Base-by-base conservation (phyloP, 352 stramenopile genomes). In the Pythium phragmitis region DNA sequence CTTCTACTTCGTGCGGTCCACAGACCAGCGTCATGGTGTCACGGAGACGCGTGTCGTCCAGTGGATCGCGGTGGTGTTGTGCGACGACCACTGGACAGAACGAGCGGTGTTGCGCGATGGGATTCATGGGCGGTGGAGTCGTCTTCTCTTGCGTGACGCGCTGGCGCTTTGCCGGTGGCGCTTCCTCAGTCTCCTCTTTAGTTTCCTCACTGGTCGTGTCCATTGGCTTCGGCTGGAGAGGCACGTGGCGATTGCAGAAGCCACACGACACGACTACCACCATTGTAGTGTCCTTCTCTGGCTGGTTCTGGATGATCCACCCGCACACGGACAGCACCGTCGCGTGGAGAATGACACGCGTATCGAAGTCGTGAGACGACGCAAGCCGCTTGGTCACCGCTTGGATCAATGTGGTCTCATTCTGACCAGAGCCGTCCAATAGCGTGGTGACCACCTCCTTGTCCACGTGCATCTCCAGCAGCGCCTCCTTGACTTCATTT, bases 41-140 rank as follows among this genome's bases (percentile, higher is more conserved):
- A 7, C 56, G 63, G 30, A 64, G 26, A 8, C 51, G 64, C 2
- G 49, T 51, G 21, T 57, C 51, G 28, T 63, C 57, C 42, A 46
- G 30, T 1, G 42, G n/a, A 14, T 52, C 43, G 26, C 30, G n/a
- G 36, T 51, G 64, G 9, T 21, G 43, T 34, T 71, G 65, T 2
- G 36, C 12, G 2, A 64, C 19, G n/a, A 88, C 61, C 81, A 79
- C 88, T 16, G 81, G 79, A 56, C 81, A 91, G 64, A 88, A 91
- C 57, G 75, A 74, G 26, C 81, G 81, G 45, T 91, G 81, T 30
- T 79, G 67, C 4, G 61, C 49, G 8, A 73, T 52, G 3, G 55
- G 60, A 51, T 80, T 62, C 11, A 75, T 19, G 16, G 57, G 19
- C 14, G 19, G n/a, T 0, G 26, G 21, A 26, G 4, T 54, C 33